These are phyloP conservation scores for Cutaneotrichosporon daszewskae DNA, from an alignment of 1,284 basidiomycete genomes.

Conservation along the genomic window DNA sequence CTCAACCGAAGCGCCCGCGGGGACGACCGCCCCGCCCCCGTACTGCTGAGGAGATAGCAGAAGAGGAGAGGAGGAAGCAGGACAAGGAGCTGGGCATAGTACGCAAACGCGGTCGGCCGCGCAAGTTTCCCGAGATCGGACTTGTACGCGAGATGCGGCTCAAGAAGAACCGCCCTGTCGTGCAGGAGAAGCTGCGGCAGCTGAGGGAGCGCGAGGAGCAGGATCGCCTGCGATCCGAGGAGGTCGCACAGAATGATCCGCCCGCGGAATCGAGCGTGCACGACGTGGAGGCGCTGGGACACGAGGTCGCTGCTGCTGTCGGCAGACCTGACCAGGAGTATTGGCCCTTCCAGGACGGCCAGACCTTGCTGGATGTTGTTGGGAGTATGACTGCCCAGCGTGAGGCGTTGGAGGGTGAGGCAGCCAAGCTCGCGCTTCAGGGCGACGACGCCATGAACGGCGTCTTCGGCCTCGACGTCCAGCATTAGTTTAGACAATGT, in stretches of 20 bases:
- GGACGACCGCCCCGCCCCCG: slow-evolving; percentile 40
- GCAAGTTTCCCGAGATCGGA: slow-evolving; percentile 40
- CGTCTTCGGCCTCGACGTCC: slow-evolving; percentile 12
- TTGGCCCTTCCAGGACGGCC: slow-evolving; percentile 30
- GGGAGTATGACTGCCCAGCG: slow-evolving; percentile 6
- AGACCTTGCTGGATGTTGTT: slow-evolving; percentile 34
- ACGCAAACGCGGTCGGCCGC: slow-evolving; percentile 33
- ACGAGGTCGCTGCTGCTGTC: slow-evolving; percentile 17
- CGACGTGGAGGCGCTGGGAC: slow-evolving; percentile 9
- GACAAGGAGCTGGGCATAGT: slow-evolving; percentile 33
- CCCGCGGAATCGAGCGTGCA: slow-evolving; percentile 4
- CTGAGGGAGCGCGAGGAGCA: slow-evolving; percentile 12
- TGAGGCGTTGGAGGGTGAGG: neutral
- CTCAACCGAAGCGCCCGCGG: slow-evolving; percentile 12
- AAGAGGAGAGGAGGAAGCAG: slow-evolving; percentile 24
- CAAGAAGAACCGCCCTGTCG: slow-evolving; percentile 38
- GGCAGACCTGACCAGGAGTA: slow-evolving; percentile 3
- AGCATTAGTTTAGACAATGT: slow-evolving; percentile 1
- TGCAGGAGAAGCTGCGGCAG: slow-evolving; percentile 25
- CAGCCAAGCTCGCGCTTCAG: too few species aligned
- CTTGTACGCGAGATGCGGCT: slow-evolving; percentile 43
- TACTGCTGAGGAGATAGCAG: slow-evolving; percentile 30
- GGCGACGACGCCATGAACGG: slow-evolving; percentile 8
- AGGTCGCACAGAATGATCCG: slow-evolving; percentile 1
- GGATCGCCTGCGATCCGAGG: too few species aligned